Base-by-base conservation (phyloP, 2,329 filamentous ascomycete genomes). In the Verticillium klebahnii region DNA sequence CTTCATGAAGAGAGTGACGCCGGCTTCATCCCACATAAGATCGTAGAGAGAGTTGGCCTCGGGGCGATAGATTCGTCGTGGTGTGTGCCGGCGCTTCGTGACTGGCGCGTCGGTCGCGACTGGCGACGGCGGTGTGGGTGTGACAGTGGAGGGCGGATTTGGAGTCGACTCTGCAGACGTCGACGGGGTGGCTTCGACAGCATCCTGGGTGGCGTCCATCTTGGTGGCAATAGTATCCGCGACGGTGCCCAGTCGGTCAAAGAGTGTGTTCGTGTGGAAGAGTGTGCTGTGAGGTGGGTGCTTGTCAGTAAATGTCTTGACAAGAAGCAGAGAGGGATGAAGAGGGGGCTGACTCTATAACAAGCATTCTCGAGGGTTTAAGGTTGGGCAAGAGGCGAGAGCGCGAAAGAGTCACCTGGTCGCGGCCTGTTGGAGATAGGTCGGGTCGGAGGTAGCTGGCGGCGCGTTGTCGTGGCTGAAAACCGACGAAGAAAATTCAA, bases 11-110 rank as follows among this genome's bases (percentile, higher is more conserved):
- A 87, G 80, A 0, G 79, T 75, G 0, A 69, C 71, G 54, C 81
- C 79, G 37, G 77, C 70, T 67, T 86, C 69, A 25, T 81, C 74
- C 63, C 80, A 78, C 63, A 87, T 74, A 55, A 84, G 75, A 63
- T 82, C 82, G 67, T 80, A 81, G 25, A 87, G 73, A 0, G 84
- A 86, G 23, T 79, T 78, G 23, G 73, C 71, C 55, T 79, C 77
- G 0, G 82, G 80, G 3, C 73, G 73, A 11, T 69, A 77, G 45
- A 77, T 72, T 61, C 70, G 69, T 63, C 71, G 68, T n/a, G 45
- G 69, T 45, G 67, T 68, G 57, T 62, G 70, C 61, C 67, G 68
- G 64, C 65, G 70, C 60, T 68, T 70, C 25, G 39, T 25, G 55
- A 54, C 15, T 2, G 62, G 45, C 15, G 34, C 23, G 34, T 52